Conservation (phyloP, 2,329 filamentous ascomycete species). For the Tympanopsis confertula region DNA sequence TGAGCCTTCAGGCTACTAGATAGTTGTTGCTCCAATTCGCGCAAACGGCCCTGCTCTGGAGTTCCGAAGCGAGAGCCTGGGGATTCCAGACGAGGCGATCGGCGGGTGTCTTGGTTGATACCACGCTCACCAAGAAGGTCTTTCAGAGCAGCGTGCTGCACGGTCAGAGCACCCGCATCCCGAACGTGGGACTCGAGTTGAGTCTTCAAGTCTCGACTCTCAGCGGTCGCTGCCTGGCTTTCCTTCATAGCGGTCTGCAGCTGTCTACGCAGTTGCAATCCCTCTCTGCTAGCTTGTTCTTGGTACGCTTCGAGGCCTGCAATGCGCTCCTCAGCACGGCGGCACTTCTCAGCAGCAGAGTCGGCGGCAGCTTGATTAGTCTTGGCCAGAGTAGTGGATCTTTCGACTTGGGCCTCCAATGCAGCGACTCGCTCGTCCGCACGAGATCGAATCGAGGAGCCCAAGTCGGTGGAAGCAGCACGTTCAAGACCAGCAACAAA, state of each 20-base stretch:
- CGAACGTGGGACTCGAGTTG: slow-evolving; percentile 77
- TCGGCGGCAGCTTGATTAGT: slow-evolving; percentile 87
- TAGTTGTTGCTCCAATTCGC: slow-evolving; percentile 81
- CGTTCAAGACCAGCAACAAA: slow-evolving; percentile 75
- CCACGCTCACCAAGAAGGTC: slow-evolving; percentile 83
- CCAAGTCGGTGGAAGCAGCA: slow-evolving; percentile 43
- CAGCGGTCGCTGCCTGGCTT: slow-evolving; percentile 66
- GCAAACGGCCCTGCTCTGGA: slow-evolving; percentile 54
- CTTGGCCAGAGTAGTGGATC: slow-evolving; percentile 69
- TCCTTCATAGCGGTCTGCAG: slow-evolving; percentile 77
- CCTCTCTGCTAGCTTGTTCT: slow-evolving; percentile 90
- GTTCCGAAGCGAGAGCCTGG: slow-evolving; percentile 56
- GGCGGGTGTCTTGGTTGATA: slow-evolving; percentile 63
- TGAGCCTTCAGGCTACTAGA: slow-evolving; percentile 66
- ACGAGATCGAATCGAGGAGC: slow-evolving; percentile 11
- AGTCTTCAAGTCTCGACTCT: slow-evolving; percentile 72
- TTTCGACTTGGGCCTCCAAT: slow-evolving; percentile 68
- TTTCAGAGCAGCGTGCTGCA: slow-evolving; percentile 88
- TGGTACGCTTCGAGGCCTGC: slow-evolving; percentile 94
- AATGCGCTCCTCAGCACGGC: slow-evolving; percentile 89
- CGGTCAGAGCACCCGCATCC: slow-evolving; percentile 82
- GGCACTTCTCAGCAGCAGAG: slow-evolving; percentile 73
- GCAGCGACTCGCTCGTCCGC: slow-evolving; percentile 58
- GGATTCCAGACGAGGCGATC: slow-evolving; percentile 64
- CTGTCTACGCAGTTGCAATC: slow-evolving; percentile 78